phyloP scores from a whole-genome alignment of 805 yeast species.

The Candida nanaspora region DNA sequence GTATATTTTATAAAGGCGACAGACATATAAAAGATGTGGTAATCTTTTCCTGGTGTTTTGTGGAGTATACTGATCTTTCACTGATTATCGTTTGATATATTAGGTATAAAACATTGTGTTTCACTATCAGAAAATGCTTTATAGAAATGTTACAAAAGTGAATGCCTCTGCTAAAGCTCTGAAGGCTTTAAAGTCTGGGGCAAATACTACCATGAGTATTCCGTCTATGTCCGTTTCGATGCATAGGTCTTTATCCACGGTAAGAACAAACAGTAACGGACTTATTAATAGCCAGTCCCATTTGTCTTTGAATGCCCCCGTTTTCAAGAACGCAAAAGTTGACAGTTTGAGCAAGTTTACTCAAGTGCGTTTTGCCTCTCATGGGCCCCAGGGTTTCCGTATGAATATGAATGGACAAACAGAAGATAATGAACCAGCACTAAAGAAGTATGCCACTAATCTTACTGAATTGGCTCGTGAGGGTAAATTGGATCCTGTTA shows the following conservation, averaged over 20 bases:
- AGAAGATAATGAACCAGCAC: conserved; percentile 58
- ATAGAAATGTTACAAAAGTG: background rate
- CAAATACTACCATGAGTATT: background rate
- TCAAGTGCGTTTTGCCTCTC: conserved; percentile 2
- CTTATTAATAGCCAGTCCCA: too few species aligned
- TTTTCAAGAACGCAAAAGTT: background rate
- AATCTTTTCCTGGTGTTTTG: too few species aligned
- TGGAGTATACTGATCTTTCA: too few species aligned
- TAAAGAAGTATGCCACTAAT: conserved; percentile 81
- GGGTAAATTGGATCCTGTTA: conserved; percentile 93
- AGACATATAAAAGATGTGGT: too few species aligned
- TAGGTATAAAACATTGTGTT: background rate
- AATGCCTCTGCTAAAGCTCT: background rate
- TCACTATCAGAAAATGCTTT: background rate
- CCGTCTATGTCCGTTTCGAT: background rate
- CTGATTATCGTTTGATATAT: too few species aligned
- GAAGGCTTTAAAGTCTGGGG: background rate
- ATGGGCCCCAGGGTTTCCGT: conserved; percentile 8
- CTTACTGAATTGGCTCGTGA: conserved; percentile 79
- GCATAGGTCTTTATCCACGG: background rate
- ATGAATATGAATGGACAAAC: conserved; percentile 26
- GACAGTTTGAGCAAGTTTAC: background rate
- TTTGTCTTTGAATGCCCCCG: too few species aligned
- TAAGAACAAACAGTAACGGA: background rate
- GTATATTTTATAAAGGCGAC: too few species aligned